Percentiles rank a stretch among this genome's conserved stretches.
Evolutionary conservation across 2,329 filamentous ascomycete genomes (phyloP).

Genomic region (Colletotrichum tropicicola): DNA sequence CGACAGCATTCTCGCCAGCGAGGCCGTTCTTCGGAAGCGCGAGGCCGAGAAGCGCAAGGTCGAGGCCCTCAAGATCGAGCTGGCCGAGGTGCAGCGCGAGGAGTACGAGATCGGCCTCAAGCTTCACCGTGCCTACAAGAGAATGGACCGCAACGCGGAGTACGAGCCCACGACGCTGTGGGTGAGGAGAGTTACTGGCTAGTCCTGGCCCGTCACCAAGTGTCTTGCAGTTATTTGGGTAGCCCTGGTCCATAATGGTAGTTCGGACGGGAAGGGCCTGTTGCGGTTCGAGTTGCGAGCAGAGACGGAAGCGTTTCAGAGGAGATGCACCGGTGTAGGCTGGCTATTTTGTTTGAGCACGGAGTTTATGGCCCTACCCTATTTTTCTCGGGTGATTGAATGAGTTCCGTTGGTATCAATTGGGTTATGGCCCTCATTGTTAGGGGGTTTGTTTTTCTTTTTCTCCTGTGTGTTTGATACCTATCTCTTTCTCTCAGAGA

Average conservation of each 20-base stretch:
- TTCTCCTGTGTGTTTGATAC: constrained; percentile 20
- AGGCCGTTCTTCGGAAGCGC: constrained; percentile 66
- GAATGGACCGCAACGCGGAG: constrained; percentile 72
- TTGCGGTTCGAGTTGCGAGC: constrained; percentile 2
- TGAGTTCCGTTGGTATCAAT: background rate
- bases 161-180: constrained; percentile 77
- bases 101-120: constrained; percentile 83
- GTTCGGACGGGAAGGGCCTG: background rate
- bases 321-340: constrained; percentile 3
- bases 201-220: background rate
- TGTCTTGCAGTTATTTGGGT: background rate
- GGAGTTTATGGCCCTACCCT: constrained; percentile 4
- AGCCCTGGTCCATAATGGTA: background rate
- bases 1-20: constrained; percentile 73
- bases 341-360: background rate
- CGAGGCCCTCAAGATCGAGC: constrained; percentile 69
- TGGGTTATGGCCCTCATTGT: background rate
- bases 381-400: background rate
- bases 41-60: constrained; percentile 72
- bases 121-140: constrained; percentile 78
- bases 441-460: background rate
- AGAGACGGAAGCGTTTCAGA: constrained; percentile 21
- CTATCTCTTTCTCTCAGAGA: background rate
- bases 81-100: constrained; percentile 78
- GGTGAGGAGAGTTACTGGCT: constrained; percentile 80